Base-by-base conservation (phyloP, 495 filamentous ascomycete species). In the Lineolata rhizophorae region DNA sequence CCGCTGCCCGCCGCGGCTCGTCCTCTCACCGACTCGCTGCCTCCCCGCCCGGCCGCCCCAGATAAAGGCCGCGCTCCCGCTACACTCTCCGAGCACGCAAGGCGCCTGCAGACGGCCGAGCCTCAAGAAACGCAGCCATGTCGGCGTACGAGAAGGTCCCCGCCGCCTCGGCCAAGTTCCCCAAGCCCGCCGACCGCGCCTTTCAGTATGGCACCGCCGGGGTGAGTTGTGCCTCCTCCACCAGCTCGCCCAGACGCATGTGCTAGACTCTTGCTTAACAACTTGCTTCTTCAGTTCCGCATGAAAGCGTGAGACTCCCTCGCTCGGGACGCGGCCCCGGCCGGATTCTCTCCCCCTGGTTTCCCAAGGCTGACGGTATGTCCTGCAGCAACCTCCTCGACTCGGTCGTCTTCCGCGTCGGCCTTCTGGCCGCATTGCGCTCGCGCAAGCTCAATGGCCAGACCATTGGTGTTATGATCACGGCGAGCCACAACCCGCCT, bases 401-500 rank as follows among this genome's bases (percentile, higher is more conserved):
- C 54, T 84, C 76, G 11, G 77, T 95, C 29, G 65, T 91, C 42
- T 94, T 82, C 50, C 69, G 84, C 27, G 82, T 91, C 26, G 87
- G 84, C 28, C 63, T 95, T 34, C 67, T 93, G 20, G 79, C 90
- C 25, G 70, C 77, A 29, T 65, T 95, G n/a, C 77, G 87, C 22
- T 94, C 81, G 25, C 79, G 77, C 48, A 84, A 83, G 50, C 64
- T 84, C 31, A 72, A 72, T 46, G 74, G 81, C 37, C 76, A 85
- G 58, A 76, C 77, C 44, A 90, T 99, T 49, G 87, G 87, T 50
- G 69, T 99, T 31, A 95, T 99, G 87, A 82, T 99, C 51, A 99
- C 87, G 40, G 87, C 87, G 20, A 92, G 81, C 43, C 87, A 99
- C 65, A 99, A 99, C 56, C 81, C 81, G 22, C 80, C 90, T 2